Evolutionary conservation across 2,329 filamentous ascomycete genomes (phyloP), one percentile per base, ranked within the genome.

Genomic region (Westerdykella sp.): DNA sequence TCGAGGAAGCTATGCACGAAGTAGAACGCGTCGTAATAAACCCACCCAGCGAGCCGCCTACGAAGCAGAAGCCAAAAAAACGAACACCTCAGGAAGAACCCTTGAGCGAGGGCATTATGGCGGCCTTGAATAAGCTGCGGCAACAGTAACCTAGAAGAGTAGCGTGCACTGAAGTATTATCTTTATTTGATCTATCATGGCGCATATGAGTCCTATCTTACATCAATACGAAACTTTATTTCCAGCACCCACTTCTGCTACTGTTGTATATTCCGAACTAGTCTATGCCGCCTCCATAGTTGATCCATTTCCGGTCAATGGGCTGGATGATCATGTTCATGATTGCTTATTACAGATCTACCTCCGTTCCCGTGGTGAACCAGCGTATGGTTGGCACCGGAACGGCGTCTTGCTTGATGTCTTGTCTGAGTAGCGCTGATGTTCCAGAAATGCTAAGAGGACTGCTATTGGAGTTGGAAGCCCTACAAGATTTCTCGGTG

Each of bases 41-140:
- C 37, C 53, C 14, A 55, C 12, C 11, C 11, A 43, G 34, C 37
- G 37, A 28, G 39, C 49, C 28, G 12, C 13, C 46, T 14, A 37
- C 22, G n/a, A 18, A 15, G 30, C 9, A 49, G n/a, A 49, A 46
- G 15, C 35, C 51, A 36, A 49, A 52, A 40, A 69, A 68, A 52
- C 57, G 65, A 28, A 69, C 69, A 49, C 55, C 57, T 21, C 56
- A 45, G 37, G 65, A 72, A 12, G 70, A 73, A 39, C 65, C 68
- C n/a, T 56, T 80, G 47, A 76, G 71, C 51, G 77, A 80, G 39
- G 79, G 79, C 9, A 73, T 83, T 40, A 73, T 75, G 67, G 76
- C 77, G 23, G 79, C 79, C 5, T 58, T 83, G 40, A 75, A 72
- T 38, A 81, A 74, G 51, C 59, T 82, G 39, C 68, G 79, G 46